These are phyloP conservation scores for Candida nitratophila DNA, from an alignment of 805 yeast genomes.

Conservation along the genomic window DNA sequence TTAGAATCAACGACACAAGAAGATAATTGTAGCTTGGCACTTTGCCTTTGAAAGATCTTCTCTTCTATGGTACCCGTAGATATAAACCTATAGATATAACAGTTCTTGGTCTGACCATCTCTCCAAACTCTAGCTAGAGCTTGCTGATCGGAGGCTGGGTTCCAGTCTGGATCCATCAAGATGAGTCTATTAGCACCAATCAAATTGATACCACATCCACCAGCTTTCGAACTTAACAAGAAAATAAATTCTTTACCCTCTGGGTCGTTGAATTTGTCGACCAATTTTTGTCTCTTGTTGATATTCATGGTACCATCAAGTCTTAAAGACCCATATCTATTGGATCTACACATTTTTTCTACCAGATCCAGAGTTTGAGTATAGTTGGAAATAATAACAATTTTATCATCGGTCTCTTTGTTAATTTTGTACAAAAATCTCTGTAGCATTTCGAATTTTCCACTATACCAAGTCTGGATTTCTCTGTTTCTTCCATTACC, in stretches of 20 bases:
- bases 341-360: conserved; percentile 74
- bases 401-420: conserved; percentile 84
- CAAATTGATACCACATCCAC: conserved; percentile 96
- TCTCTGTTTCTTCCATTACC: conserved; percentile 47
- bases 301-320: conserved; percentile 92
- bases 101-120: conserved; percentile 96
- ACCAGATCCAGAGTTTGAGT: conserved; percentile 91
- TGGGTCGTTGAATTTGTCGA: conserved; percentile 87
- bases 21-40: conserved; percentile 86
- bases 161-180: conserved; percentile 91
- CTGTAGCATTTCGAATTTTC: conserved; percentile 79
- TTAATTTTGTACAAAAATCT: conserved; percentile 74
- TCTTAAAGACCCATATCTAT: conserved; percentile 69
- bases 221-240: conserved; percentile 89
- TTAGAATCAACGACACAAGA: conserved; percentile 97
- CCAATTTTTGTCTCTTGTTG: conserved; percentile 86
- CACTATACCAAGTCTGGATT: conserved; percentile 75
- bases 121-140: conserved; percentile 98
- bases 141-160: conserved; percentile 97
- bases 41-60: conserved; percentile 90
- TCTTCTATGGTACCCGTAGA: conserved; percentile 93
- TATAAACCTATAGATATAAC: conserved; percentile 86
- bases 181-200: conserved; percentile 93
- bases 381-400: conserved; percentile 89
- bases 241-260: conserved; percentile 83